A percentile compares a stretch with the other conserved stretches of the same genome.
Conservation (phyloP, 768 basidiomycete genomes). For the Clitopilus passeckerianus region DNA sequence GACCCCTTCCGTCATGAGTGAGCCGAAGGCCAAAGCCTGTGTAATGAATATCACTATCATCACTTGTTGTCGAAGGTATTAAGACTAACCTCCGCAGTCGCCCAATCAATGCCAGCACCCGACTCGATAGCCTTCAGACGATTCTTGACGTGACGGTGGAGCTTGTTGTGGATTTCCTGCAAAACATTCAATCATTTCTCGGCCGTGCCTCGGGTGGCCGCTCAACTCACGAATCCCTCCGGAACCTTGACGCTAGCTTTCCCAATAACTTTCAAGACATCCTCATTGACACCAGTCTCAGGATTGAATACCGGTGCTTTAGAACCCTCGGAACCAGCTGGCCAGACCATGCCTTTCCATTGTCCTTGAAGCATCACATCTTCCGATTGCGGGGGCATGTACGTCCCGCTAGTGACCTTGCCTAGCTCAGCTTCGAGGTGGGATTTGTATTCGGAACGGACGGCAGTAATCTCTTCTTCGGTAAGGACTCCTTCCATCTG, state of each 20-base stretch:
- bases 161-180: slow-evolving; percentile 75
- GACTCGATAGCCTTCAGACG: slow-evolving; percentile 65
- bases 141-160: slow-evolving; percentile 76
- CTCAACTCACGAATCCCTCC: slow-evolving; percentile 55
- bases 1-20: slow-evolving; percentile 75
- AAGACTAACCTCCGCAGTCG: slow-evolving; percentile 72
- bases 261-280: slow-evolving; percentile 54
- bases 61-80: not conserved
- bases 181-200: not conserved
- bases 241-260: slow-evolving; percentile 61
- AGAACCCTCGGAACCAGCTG: slow-evolving; percentile 30
- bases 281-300: slow-evolving; percentile 59
- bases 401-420: slow-evolving; percentile 34
- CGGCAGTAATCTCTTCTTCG: slow-evolving; percentile 35
- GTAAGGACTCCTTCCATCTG: slow-evolving; percentile 52
- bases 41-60: not conserved
- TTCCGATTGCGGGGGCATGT: slow-evolving; percentile 24
- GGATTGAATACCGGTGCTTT: slow-evolving; percentile 48
- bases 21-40: slow-evolving; percentile 84
- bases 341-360: slow-evolving; percentile 68
- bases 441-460: slow-evolving; percentile 56
- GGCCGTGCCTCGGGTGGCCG: slow-evolving; percentile 25
- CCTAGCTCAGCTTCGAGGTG: slow-evolving; percentile 61
- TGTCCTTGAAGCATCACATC: slow-evolving; percentile 58
- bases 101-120: slow-evolving; percentile 80